phyloP scores from a whole-genome alignment of 768 basidiomycete species.

The Lactarius deliciosus region DNA sequence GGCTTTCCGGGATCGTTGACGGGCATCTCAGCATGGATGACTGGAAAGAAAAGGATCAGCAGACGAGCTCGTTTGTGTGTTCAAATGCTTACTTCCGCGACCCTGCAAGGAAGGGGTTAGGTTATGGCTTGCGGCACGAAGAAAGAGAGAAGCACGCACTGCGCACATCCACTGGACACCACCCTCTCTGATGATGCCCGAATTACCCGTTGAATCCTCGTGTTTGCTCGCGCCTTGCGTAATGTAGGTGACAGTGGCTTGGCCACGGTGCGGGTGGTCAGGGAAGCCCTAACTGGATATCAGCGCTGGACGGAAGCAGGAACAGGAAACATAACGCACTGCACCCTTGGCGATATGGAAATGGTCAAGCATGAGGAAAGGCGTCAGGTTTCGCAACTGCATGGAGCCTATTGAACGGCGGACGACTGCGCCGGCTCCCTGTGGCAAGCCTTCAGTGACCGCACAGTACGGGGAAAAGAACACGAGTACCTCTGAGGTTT shows the following conservation, averaged over 20 bases:
- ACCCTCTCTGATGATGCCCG: constrained; percentile 70
- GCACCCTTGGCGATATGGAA: constrained; percentile 71
- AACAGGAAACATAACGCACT: constrained; percentile 40
- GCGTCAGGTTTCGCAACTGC: constrained; percentile 75
- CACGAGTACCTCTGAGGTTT: constrained; percentile 60
- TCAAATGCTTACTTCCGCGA: constrained; percentile 49
- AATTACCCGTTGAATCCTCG: constrained; percentile 90
- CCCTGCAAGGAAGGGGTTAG: constrained; percentile 38
- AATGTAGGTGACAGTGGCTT: constrained; percentile 89
- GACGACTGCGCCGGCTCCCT: constrained; percentile 83
- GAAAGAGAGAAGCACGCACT: constrained; percentile 41
- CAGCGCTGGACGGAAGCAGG: not conserved
- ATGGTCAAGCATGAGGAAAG: constrained; percentile 90
- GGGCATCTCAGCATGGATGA: constrained; percentile 90
- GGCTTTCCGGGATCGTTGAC: constrained; percentile 63
- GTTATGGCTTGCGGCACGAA: not conserved
- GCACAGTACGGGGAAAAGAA: constrained; percentile 10
- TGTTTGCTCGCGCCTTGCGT: constrained; percentile 78
- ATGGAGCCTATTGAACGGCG: constrained; percentile 81
- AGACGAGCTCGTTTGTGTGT: not conserved
- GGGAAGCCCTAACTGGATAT: constrained; percentile 66
- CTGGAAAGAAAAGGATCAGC: constrained; percentile 25
- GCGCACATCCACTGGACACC: constrained; percentile 97
- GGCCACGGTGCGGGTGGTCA: constrained; percentile 91
- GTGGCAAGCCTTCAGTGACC: constrained; percentile 7